Base-by-base conservation (phyloP, 2,329 filamentous ascomycete genomes). In the Talaromyces piceae region DNA sequence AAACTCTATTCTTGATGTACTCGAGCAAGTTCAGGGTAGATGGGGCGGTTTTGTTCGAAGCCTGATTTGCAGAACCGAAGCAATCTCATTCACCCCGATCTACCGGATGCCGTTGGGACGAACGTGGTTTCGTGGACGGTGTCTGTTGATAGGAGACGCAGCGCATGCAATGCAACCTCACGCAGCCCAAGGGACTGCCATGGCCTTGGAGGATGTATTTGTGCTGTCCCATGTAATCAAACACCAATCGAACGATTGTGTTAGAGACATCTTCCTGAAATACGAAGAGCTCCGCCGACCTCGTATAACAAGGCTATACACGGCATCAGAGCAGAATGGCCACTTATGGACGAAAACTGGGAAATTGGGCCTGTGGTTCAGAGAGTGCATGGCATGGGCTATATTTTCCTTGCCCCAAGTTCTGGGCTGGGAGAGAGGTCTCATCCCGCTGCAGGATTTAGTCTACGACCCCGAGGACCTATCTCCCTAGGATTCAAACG, bases 11-110 rank as follows among this genome's bases (percentile, higher is more conserved):
- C 22, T 61, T 6, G 46, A 41, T 0, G 47, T 63, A 2, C 43
- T 69, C 12, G 46, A 58, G 8, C 50, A 53, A 28, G 59, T 57
- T 2, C 49, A 53, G 8, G 63, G 63, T 6, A 55, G 61, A 26
- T 69, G 66, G 66, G 60, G 57, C 0, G 26, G 50, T 20, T 52
- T 41, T 56, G 28, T 61, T 44, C 43, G 28, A 22, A 16, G 23
- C 4, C 16, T 46, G 3, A 46, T 46, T 33, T 16, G 25, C 18
- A 28, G 20, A 46, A 30, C 44, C 5, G n/a, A 62, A 6, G 51
- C 56, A 6, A 56, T 69, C 25, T 61, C 63, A 16, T 67, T 71
- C 48, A 69, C 67, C 43, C 69, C 68, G 2, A 59, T 70, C 20
- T 69, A 65, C 49, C 63, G 63, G 51, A 58, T 71, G 22, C 65